Percentiles rank a stretch among this genome's conserved stretches.
Conservation (phyloP, 129 eudicot genomes). For the Centrapalus pauciflorus region DNA sequence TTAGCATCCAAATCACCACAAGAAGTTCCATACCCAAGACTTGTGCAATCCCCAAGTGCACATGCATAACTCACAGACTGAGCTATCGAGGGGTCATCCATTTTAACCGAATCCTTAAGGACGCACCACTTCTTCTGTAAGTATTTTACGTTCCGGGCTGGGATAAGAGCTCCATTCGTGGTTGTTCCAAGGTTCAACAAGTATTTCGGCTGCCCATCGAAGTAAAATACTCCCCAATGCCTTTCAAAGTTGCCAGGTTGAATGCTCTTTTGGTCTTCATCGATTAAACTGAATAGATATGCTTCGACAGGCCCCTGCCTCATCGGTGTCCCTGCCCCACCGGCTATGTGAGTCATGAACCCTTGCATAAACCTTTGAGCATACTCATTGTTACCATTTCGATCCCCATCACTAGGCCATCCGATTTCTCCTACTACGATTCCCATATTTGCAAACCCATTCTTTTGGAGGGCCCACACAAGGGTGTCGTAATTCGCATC, state of each 20-base stretch:
- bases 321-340: slow-evolving; percentile 76
- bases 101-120: slow-evolving; percentile 38
- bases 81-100: slow-evolving; percentile 44
- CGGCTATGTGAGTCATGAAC: slow-evolving; percentile 47
- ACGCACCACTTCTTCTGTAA: slow-evolving; percentile 68
- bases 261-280: slow-evolving; percentile 76
- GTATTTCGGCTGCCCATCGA: slow-evolving; percentile 73
- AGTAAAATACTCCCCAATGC: slow-evolving; percentile 87
- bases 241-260: slow-evolving; percentile 90
- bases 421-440: slow-evolving; percentile 90
- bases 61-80: slow-evolving; percentile 73
- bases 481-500: slow-evolving; percentile 91
- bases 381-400: slow-evolving; percentile 44
- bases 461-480: slow-evolving; percentile 71
- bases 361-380: slow-evolving; percentile 92
- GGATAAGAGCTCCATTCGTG: slow-evolving; percentile 30
- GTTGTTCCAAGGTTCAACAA: slow-evolving; percentile 50
- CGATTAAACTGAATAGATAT: slow-evolving; percentile 73
- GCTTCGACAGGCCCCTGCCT: slow-evolving; percentile 64
- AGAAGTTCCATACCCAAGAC: slow-evolving; percentile 65
- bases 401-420: slow-evolving; percentile 95
- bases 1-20: slow-evolving; percentile 43
- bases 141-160: slow-evolving; percentile 48
- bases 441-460: slow-evolving; percentile 58
- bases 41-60: slow-evolving; percentile 63